A percentile compares a stretch with the other conserved stretches of the same genome.
Evolutionary conservation across 2,329 filamentous ascomycete species (phyloP).

Genomic region (Monilinia fructigena): DNA sequence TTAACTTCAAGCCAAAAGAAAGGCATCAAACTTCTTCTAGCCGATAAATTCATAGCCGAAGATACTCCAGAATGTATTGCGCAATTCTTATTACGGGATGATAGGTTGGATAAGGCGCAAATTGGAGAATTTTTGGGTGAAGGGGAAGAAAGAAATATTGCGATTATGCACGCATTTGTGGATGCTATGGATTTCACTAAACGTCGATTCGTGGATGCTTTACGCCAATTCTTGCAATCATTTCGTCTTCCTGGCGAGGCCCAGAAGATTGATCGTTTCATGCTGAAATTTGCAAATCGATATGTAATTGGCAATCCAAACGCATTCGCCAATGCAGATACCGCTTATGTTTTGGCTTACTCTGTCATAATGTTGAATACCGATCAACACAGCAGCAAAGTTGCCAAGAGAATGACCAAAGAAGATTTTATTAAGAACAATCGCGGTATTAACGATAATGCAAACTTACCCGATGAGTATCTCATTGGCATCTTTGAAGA

Average conservation of each 20-base stretch:
- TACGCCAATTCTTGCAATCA: conserved; percentile 88
- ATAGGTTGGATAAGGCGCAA: conserved; percentile 84
- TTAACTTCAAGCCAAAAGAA: conserved; percentile 99
- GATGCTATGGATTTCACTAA: conserved; percentile 92
- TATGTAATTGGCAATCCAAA: conserved; percentile 95
- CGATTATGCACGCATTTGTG: conserved; percentile 98
- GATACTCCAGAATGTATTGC: conserved; percentile 80
- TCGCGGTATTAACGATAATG: conserved; percentile 93
- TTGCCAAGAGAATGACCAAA: conserved; percentile 83
- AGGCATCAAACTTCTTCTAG: conserved; percentile 79
- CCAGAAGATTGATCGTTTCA: conserved; percentile 98
- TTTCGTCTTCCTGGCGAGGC: conserved; percentile 95
- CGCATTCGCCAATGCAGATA: conserved; percentile 96
- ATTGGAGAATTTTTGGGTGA: conserved; percentile 95
- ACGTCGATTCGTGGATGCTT: conserved; percentile 86
- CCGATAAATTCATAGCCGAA: conserved; percentile 83
- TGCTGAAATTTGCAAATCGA: conserved; percentile 97
- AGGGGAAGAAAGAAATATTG: conserved; percentile 88
- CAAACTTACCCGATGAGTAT: conserved; percentile 90
- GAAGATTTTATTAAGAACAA: conserved; percentile 99
- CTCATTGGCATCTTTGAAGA: conserved; percentile 87
- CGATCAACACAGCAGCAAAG: conserved; percentile 87
- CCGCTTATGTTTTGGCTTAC: conserved; percentile 92
- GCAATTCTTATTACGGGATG: conserved; percentile 74
- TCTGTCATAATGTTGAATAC: conserved; percentile 97